Evolutionary conservation across 306 rosid species (phyloP).

Genomic region (Lathyrus aphaca): DNA sequence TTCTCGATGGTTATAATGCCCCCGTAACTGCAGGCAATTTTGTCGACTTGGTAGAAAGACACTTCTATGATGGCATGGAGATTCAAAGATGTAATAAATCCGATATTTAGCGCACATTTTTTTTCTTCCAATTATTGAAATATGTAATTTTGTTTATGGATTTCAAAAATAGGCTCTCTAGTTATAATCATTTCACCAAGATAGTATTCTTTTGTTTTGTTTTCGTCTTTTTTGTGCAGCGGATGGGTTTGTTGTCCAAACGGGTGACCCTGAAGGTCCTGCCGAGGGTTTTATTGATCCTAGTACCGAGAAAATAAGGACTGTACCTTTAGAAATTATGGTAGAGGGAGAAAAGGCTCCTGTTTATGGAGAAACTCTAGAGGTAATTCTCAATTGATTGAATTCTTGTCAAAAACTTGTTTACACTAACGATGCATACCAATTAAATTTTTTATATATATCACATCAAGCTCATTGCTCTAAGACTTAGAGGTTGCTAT

Average conservation of each 20-base stretch:
- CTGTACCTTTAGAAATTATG: conserved; percentile 78
- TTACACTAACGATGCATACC: background rate
- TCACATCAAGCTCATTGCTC: background rate
- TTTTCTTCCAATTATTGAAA: conserved; percentile 1
- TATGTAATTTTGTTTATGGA: conserved; percentile 5
- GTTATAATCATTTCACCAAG: conserved; percentile 21
- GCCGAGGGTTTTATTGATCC: conserved; percentile 99
- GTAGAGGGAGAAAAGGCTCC: conserved; percentile 84
- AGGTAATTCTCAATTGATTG: conserved; percentile 56
- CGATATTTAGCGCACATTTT: background rate
- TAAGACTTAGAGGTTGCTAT: background rate
- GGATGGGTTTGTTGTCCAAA: conserved; percentile 96
- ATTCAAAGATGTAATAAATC: conserved; percentile 86
- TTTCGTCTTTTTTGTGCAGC: conserved; percentile 50
- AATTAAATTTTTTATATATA: too few species aligned
- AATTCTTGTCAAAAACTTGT: background rate
- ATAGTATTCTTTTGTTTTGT: conserved; percentile 32
- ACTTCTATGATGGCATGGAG: conserved; percentile 96
- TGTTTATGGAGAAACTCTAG: conserved; percentile 86
- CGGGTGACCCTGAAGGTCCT: conserved; percentile 99
- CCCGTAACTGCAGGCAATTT: conserved; percentile 96
- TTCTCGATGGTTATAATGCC: conserved; percentile 93
- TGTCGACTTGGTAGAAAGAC: conserved; percentile 87
- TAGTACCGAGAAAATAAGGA: conserved; percentile 87
- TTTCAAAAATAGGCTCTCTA: conserved; percentile 16